Base-by-base conservation (phyloP, 768 basidiomycete species). In the Lyophyllum atratum region DNA sequence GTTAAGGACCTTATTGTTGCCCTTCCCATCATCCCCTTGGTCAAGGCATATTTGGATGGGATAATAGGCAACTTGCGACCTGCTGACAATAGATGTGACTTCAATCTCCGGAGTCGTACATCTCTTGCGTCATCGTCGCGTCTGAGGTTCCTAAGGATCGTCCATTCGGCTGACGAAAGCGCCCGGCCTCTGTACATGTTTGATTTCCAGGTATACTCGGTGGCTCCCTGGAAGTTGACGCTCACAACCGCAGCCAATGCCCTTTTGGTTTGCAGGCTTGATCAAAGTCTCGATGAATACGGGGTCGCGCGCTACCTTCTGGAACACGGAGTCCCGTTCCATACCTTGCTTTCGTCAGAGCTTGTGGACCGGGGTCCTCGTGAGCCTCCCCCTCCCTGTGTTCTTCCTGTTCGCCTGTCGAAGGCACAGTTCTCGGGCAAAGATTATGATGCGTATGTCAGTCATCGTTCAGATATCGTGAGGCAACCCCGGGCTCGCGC, bases 401-500 rank as follows among this genome's bases (percentile, higher is more conserved):
- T n/a, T n/a, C n/a, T n/a, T n/a, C n/a, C n/a, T n/a, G n/a, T 24
- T n/a, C 19, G 42, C 22, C 42, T 33, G 11, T 31, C 25, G 11
- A 37, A 43, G 24, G 40, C 29, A 15, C 15, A 52, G 26, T 52
- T 52, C 10, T 17, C 14, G 8, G 4, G 33, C 39, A 40, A 24
- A 21, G 61, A 62, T 51, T 60, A 59, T 49, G 28, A 54, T 22
- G 46, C 50, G 8, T 62, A 59, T 21, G 34, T 50, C 11, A 21
- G 39, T 25, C 54, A 43, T 21, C 46, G 45, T 19, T 6, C 4
- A n/a, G 31, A 25, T 15, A 45, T 63, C 26, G 28, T 63, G 10
- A 17, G 21, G 7, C 62, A 60, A 11, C 62, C 59, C 44, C 55
- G 59, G 33, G 56, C 46, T 31, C 55, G 59, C 14, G 59, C 62